Conservation (phyloP, 1,284 basidiomycete genomes). For the Schizophyllum commune region DNA sequence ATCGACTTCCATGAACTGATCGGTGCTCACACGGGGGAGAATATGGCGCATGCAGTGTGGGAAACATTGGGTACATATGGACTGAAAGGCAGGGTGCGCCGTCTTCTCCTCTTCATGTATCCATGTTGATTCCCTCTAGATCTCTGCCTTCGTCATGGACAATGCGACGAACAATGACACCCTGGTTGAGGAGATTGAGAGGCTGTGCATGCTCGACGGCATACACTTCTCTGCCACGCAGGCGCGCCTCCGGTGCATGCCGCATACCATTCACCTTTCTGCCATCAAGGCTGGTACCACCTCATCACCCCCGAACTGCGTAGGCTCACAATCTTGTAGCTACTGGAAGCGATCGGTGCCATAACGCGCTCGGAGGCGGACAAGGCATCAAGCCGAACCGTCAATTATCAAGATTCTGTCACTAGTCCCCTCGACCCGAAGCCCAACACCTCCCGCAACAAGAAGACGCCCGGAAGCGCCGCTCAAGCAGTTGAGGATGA, state of each 20-base stretch:
- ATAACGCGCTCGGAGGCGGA: constrained; percentile 12
- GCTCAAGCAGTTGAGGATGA: constrained; percentile 4
- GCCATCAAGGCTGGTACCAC: constrained; percentile 15
- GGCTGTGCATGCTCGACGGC: neutral
- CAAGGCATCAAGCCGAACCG: too few species aligned
- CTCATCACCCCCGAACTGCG: too few species aligned
- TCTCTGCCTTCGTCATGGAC: constrained; percentile 19
- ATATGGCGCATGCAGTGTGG: constrained; percentile 26
- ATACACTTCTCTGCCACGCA: constrained; percentile 11
- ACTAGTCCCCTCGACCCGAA: constrained; percentile 6
- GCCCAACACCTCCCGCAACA: too few species aligned
- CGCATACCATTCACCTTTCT: constrained; percentile 23
- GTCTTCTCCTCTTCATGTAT: neutral
- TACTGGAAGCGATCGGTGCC: constrained; percentile 22
- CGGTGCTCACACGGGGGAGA: constrained; percentile 24
- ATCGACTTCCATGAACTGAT: constrained; percentile 25
- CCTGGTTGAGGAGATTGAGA: constrained; percentile 11
- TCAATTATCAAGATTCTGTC: constrained; percentile 12
- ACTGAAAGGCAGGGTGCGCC: constrained; percentile 12
- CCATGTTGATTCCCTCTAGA: too few species aligned
- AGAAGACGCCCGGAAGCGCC: too few species aligned
- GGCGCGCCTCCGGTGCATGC: constrained; percentile 19
- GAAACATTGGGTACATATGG: constrained; percentile 17
- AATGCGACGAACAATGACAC: constrained; percentile 25
- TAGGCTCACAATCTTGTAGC: constrained; percentile 9